These are phyloP conservation scores for Pseudotsuga menziesii DNA, from an alignment of 75 land plant species.

Conservation along the genomic window DNA sequence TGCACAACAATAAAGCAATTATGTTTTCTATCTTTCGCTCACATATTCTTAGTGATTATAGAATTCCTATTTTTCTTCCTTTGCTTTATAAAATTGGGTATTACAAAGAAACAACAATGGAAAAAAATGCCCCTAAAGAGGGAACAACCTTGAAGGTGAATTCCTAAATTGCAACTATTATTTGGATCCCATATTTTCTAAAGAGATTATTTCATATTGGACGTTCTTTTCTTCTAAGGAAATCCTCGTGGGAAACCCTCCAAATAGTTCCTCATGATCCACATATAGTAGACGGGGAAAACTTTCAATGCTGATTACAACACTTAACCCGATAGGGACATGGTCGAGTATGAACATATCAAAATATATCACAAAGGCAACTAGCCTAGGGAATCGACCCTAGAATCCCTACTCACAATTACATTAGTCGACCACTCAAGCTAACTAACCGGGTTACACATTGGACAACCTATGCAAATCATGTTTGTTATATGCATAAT, in stretches of 20 bases:
- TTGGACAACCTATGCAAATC: neutral
- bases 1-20: neutral
- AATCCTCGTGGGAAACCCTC: no score
- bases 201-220: neutral
- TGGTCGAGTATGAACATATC: neutral
- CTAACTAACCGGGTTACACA: neutral
- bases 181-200: neutral
- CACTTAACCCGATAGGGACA: neutral
- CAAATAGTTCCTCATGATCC: no score
- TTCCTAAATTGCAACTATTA: no score
- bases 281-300: no score
- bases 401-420: no score
- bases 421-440: neutral
- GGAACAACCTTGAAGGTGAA: conserved; percentile 86
- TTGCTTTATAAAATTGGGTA: conserved; percentile 87
- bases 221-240: neutral
- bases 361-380: neutral
- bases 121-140: conserved; percentile 97
- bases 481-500: neutral
- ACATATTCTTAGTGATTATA: neutral
- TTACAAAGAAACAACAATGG: conserved; percentile 89
- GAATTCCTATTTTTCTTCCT: neutral
- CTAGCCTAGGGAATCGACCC: no score
- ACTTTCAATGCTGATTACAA: neutral
- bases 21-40: neutral